Evolutionary conservation across 257 asterid species (phyloP).

Genomic region (Fraxinus pennsylvanica): DNA sequence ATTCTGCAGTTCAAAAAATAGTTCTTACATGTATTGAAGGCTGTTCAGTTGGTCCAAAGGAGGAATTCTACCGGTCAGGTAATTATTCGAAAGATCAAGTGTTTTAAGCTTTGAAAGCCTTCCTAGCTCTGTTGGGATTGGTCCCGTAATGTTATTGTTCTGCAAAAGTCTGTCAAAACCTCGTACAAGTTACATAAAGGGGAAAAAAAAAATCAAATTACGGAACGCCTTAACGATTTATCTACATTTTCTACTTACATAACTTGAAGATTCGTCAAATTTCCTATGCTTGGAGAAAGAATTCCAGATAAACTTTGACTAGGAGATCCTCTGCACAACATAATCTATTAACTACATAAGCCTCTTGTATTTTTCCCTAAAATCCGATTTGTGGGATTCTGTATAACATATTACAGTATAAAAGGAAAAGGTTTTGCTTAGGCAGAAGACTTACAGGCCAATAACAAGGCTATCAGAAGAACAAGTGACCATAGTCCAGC

Average conservation of each 20-base stretch:
- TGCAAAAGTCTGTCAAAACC: constrained; percentile 66
- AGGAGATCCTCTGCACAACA: constrained; percentile 86
- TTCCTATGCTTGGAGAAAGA: constrained; percentile 88
- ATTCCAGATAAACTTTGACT: constrained; percentile 87
- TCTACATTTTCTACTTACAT: constrained; percentile 51
- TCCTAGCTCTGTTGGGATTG: constrained; percentile 71
- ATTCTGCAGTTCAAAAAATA: not conserved
- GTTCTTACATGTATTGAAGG: constrained; percentile 79
- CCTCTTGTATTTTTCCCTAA: not conserved
- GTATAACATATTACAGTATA: not conserved
- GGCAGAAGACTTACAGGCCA: constrained; percentile 72
- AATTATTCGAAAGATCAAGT: constrained; percentile 83
- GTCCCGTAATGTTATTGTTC: constrained; percentile 82
- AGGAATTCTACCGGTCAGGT: constrained; percentile 70
- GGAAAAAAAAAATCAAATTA: constrained; percentile 3
- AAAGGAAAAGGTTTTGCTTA: not conserved
- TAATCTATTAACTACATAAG: constrained; percentile 38
- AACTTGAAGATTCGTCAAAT: constrained; percentile 80
- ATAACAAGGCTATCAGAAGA: constrained; percentile 76
- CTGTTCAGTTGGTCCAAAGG: constrained; percentile 53
- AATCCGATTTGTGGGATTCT: not conserved
- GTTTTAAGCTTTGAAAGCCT: constrained; percentile 80
- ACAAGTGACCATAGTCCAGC: constrained; percentile 99
- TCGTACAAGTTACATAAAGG: constrained; percentile 15
- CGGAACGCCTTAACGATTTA: not conserved